Evolutionary conservation across 345 rosid species (phyloP).

Genomic region (Tarenaya hassleriana): DNA sequence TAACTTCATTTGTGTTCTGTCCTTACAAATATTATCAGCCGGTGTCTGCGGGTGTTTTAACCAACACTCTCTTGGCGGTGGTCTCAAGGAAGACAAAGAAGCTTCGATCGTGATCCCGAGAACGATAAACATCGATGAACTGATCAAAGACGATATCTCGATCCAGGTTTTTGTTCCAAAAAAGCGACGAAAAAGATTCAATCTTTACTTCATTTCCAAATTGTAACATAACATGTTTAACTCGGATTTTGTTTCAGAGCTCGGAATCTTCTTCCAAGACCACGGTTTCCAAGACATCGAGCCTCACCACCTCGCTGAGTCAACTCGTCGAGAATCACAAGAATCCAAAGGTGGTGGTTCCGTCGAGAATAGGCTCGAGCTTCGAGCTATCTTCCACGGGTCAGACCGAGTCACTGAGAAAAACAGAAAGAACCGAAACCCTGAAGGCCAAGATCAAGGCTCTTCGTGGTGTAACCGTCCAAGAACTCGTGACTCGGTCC

Average conservation of each 20-base stretch:
- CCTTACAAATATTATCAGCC: too few relatives aligned
- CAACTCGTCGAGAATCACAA: slow-evolving; percentile 26
- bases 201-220: too few relatives aligned
- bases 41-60: slow-evolving; percentile 25
- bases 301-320: slow-evolving; percentile 21
- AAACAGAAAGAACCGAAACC: slow-evolving; percentile 26
- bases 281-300: neutral
- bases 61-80: slow-evolving; percentile 15
- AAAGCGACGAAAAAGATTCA: too few relatives aligned
- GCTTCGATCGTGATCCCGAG: slow-evolving; percentile 10
- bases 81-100: slow-evolving; percentile 21
- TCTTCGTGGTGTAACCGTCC: slow-evolving; percentile 20
- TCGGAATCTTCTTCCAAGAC: too few relatives aligned
- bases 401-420: slow-evolving; percentile 22
- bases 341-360: slow-evolving; percentile 18
- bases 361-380: slow-evolving; percentile 2
- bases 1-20: too few relatives aligned
- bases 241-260: neutral
- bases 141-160: slow-evolving; percentile 25
- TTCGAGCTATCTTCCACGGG: slow-evolving; percentile 14
- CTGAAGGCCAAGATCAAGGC: slow-evolving; percentile 26
- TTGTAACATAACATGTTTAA: neutral
- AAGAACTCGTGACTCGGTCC: slow-evolving; percentile 18
- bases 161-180: slow-evolving; percentile 17
- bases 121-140: slow-evolving; percentile 20